Evolutionary conservation across 2,329 filamentous ascomycete genomes (phyloP).

Genomic region (Pseudocercospora cruenta): DNA sequence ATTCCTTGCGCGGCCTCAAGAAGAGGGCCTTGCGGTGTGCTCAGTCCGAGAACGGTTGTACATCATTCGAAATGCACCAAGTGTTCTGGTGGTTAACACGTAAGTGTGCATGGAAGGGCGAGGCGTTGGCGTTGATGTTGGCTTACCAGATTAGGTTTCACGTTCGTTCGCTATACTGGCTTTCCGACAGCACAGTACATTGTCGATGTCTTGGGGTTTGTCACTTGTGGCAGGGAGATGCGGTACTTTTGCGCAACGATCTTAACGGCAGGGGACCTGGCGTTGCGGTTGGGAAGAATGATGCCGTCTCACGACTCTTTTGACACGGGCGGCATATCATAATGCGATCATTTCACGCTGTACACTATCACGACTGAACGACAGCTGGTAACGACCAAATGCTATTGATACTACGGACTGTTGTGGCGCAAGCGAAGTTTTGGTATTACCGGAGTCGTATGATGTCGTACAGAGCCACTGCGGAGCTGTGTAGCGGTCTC

Average conservation of each 20-base stretch:
- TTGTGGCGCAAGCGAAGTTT: not conserved
- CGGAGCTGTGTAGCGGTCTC: slow-evolving; percentile 1
- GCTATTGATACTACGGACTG: not conserved
- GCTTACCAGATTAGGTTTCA: slow-evolving; percentile 1
- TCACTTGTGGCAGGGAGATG: slow-evolving; percentile 9
- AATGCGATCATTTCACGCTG: slow-evolving; percentile 11
- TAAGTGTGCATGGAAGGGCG: slow-evolving; percentile 2
- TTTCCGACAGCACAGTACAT: slow-evolving; percentile 18
- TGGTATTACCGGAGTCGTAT: slow-evolving; percentile 7
- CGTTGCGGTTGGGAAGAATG: slow-evolving; percentile 9
- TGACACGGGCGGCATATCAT: slow-evolving; percentile 1
- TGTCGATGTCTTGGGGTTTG: slow-evolving; percentile 17
- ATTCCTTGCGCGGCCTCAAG: slow-evolving; percentile 53
- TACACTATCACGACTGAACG: slow-evolving; percentile 24
- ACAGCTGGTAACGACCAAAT: slow-evolving; percentile 10
- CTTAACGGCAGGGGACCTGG: slow-evolving; percentile 8
- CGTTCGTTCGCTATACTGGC: slow-evolving; percentile 3
- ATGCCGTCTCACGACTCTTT: slow-evolving; percentile 24
- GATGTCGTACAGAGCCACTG: slow-evolving; percentile 9
- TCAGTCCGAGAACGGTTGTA: slow-evolving; percentile 50
- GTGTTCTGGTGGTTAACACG: slow-evolving; percentile 47
- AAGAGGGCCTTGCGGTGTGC: slow-evolving; percentile 44
- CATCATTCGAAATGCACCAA: slow-evolving; percentile 53
- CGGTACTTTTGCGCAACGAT: slow-evolving; percentile 5
- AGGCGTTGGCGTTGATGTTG: not conserved